phyloP scores from a whole-genome alignment of 306 rosid species.

The Albizia julibrissin region DNA sequence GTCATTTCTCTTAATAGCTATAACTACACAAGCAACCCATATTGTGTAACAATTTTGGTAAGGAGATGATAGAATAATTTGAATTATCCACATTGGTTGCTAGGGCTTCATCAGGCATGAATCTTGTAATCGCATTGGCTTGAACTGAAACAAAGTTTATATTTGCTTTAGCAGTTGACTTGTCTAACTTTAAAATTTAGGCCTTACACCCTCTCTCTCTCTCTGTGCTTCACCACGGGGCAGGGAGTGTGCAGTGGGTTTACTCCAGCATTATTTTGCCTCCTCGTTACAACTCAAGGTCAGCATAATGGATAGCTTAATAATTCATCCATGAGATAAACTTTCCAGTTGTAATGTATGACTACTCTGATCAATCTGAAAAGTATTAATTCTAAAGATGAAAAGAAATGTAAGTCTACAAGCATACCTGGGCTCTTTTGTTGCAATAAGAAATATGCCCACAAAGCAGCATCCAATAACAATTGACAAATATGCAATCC shows the following conservation, averaged over 20 bases:
- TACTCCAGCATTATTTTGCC: not conserved
- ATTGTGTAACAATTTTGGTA: not conserved
- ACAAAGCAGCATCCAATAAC: constrained; percentile 92
- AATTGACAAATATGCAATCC: constrained; percentile 92
- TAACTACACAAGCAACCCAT: constrained; percentile 31
- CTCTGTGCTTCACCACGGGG: not conserved
- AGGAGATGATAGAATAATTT: constrained; percentile 1
- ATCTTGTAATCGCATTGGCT: not conserved
- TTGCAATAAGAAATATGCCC: constrained; percentile 65
- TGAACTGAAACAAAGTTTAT: not conserved
- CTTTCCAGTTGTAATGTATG: not conserved
- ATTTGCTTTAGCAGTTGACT: not conserved
- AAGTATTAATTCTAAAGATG: not conserved
- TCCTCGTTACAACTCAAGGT: not conserved
- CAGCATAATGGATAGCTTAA: constrained; percentile 9
- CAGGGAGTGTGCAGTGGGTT: not conserved
- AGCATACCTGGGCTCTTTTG: constrained; percentile 88
- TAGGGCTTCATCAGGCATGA: not conserved
- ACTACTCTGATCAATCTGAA: not conserved
- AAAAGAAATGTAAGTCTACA: constrained; percentile 20
- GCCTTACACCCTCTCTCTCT: not conserved
- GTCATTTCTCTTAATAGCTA: constrained; percentile 26
- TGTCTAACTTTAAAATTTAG: not conserved
- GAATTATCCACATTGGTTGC: not conserved
- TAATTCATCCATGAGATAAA: not conserved